phyloP scores from a whole-genome alignment of 148 eudicot species.

The Gaultheria prostrata region DNA sequence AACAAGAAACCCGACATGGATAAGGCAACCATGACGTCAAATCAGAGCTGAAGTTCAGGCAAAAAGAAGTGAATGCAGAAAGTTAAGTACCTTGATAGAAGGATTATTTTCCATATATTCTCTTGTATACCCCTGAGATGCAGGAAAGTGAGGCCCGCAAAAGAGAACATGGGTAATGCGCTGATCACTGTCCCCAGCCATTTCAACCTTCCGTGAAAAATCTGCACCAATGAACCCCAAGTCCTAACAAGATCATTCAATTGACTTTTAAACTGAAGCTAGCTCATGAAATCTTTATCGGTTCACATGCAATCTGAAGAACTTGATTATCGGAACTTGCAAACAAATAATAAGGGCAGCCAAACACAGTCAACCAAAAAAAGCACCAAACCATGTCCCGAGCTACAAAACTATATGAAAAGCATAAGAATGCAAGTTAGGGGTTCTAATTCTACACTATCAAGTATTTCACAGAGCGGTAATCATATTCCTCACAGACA shows the following conservation, averaged over 20 bases:
- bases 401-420: neutral
- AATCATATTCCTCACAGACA: neutral
- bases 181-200: constrained; percentile 31
- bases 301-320: neutral
- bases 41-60: neutral
- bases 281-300: neutral
- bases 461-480: neutral
- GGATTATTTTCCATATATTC: constrained; percentile 62
- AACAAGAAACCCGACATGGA: neutral
- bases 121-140: constrained; percentile 65
- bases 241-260: constrained; percentile 6
- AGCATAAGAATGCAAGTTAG: neutral
- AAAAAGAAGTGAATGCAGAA: neutral
- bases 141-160: constrained; percentile 74
- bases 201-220: constrained; percentile 29
- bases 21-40: neutral
- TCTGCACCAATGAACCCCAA: neutral
- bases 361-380: neutral
- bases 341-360: neutral
- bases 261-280: neutral
- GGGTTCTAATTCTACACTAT: neutral
- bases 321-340: neutral
- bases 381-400: neutral
- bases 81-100: constrained; percentile 57
- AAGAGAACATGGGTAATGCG: constrained; percentile 59